A percentile compares a stretch with the other conserved stretches of the same genome.
Conservation (phyloP, 2,329 filamentous ascomycete genomes). For the Chalara sp. region DNA sequence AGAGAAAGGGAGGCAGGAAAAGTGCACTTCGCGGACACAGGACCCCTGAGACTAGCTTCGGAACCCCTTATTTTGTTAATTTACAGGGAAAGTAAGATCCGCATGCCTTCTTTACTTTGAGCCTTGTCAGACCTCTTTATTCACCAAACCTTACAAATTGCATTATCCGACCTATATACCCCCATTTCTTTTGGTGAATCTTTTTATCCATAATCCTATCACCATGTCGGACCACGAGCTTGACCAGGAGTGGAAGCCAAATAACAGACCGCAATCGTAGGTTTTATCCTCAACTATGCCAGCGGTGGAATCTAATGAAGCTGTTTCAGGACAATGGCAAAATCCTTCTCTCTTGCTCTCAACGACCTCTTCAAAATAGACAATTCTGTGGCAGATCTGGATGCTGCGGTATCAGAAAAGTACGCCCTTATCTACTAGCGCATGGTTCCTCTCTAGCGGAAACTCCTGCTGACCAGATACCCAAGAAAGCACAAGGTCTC, state of each 20-base stretch:
- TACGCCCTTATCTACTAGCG: constrained; percentile 29
- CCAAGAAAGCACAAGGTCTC: constrained; percentile 72
- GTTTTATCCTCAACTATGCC: constrained; percentile 35
- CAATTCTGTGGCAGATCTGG: constrained; percentile 65
- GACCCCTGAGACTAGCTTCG: no score
- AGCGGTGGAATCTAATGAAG: constrained; percentile 6
- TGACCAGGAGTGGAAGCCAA: constrained; percentile 76
- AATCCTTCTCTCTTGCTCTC: constrained; percentile 78
- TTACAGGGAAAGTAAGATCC: no score
- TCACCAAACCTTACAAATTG: no score
- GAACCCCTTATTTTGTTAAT: no score
- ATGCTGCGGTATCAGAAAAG: constrained; percentile 75
- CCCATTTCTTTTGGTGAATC: not conserved
- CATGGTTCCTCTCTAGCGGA: not conserved
- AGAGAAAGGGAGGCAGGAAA: no score
- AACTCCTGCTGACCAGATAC: not conserved
- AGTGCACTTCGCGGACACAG: no score
- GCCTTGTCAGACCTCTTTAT: no score
- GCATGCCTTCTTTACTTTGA: no score
- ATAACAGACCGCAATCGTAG: constrained; percentile 73
- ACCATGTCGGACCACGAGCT: constrained; percentile 57
- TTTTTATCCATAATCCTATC: not conserved
- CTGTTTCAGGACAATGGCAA: constrained; percentile 67
- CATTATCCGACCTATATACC: not conserved
- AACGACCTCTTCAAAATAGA: constrained; percentile 88